Conservation (phyloP, 768 basidiomycete genomes). For the Boletus eberwhitei region DNA sequence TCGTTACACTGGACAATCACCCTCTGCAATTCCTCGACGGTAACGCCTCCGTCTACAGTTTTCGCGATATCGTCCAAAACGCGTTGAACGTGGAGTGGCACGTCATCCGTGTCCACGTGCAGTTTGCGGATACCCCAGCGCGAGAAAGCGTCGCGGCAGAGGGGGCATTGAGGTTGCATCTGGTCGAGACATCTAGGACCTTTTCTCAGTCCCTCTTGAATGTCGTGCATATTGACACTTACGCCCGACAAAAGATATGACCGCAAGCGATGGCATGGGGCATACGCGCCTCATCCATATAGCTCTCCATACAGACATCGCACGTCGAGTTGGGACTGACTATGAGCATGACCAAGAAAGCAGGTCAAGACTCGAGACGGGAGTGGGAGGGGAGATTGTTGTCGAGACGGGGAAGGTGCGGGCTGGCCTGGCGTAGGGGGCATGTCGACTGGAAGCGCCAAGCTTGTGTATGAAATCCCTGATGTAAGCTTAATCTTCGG, state of each 20-base stretch:
- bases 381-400: no score
- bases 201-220: not conserved
- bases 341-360: constrained; percentile 6
- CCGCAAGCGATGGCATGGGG: constrained; percentile 11
- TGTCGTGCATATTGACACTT: not conserved
- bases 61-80: not conserved
- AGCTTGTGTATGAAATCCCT: no score
- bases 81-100: not conserved
- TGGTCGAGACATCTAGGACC: constrained; percentile 6
- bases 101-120: not conserved
- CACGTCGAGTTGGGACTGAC: constrained; percentile 9
- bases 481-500: not conserved
- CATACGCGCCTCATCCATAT: not conserved
- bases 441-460: not conserved
- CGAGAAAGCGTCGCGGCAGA: constrained; percentile 7
- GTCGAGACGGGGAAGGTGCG: no score
- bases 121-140: not conserved
- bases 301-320: constrained; percentile 13
- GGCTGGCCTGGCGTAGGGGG: not conserved
- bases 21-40: constrained; percentile 10
- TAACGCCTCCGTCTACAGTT: not conserved
- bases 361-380: not conserved
- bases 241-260: constrained; percentile 15
- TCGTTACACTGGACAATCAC: not conserved
- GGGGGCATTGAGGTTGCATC: constrained; percentile 8